Evolutionary conservation across 768 basidiomycete species (phyloP).

Genomic region (Glaciozyma martinii): DNA sequence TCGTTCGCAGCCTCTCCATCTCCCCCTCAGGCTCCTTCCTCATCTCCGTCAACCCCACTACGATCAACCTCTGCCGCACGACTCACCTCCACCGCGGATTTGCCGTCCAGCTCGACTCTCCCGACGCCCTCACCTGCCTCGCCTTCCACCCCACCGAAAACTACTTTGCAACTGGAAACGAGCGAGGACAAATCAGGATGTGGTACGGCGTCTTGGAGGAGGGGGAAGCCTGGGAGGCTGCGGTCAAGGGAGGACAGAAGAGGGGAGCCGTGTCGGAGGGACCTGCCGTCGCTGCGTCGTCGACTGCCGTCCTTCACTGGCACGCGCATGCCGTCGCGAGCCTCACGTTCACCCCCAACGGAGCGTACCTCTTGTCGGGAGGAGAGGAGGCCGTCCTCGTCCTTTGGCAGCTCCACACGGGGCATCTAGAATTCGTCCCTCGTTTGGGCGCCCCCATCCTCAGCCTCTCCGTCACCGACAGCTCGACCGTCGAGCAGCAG

Average conservation of each 20-base stretch:
- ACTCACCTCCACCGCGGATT: slow-evolving; percentile 47
- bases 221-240: slow-evolving; percentile 38
- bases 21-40: slow-evolving; percentile 72
- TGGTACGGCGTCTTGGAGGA: slow-evolving; percentile 81
- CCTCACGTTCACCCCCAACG: slow-evolving; percentile 76
- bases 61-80: slow-evolving; percentile 53
- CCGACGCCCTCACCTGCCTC: slow-evolving; percentile 70
- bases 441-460: slow-evolving; percentile 79
- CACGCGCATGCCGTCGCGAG: slow-evolving; percentile 89
- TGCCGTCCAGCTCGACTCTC: slow-evolving; percentile 65
- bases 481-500: slow-evolving; percentile 58
- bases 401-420: slow-evolving; percentile 86
- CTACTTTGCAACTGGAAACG: slow-evolving; percentile 91
- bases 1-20: slow-evolving; percentile 51
- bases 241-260: slow-evolving; percentile 39
- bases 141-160: slow-evolving; percentile 82
- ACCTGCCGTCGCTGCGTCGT: slow-evolving; percentile 34
- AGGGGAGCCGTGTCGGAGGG: neutral
- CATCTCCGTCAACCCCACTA: slow-evolving; percentile 63
- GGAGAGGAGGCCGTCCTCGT: slow-evolving; percentile 96
- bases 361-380: slow-evolving; percentile 83
- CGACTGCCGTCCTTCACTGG: slow-evolving; percentile 86
- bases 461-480: slow-evolving; percentile 51
- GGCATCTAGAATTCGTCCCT: slow-evolving; percentile 84
- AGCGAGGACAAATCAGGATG: slow-evolving; percentile 68